Evolutionary conservation across 768 basidiomycete species (phyloP).

Genomic region (Floccularia luteovirens): DNA sequence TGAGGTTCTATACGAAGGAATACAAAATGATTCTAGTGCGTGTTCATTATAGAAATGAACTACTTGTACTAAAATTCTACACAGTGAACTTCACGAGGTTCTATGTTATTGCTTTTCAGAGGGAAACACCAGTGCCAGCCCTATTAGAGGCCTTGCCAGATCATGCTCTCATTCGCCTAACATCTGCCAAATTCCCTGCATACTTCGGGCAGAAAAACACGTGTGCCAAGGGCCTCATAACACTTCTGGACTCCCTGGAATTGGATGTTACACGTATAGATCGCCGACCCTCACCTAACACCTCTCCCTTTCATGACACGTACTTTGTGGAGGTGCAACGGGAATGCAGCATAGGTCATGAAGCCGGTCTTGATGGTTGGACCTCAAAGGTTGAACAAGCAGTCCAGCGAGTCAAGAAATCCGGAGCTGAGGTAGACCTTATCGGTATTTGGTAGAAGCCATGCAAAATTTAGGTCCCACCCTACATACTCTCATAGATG

Average conservation of each 20-base stretch:
- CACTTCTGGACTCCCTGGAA: slow-evolving; percentile 25
- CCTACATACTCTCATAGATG: too few species aligned
- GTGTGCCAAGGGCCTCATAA: slow-evolving; percentile 5
- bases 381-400: slow-evolving; percentile 22
- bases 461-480: not conserved
- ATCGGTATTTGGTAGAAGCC: slow-evolving; percentile 42
- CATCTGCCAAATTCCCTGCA: slow-evolving; percentile 8
- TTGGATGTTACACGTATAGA: slow-evolving; percentile 49
- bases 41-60: not conserved
- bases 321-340: slow-evolving; percentile 59
- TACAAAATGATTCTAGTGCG: slow-evolving; percentile 55
- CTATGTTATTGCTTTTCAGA: slow-evolving; percentile 42
- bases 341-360: not conserved
- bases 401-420: slow-evolving; percentile 21
- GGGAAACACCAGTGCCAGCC: slow-evolving; percentile 13
- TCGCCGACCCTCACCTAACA: slow-evolving; percentile 46
- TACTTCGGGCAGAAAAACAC: too few species aligned
- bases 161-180: slow-evolving; percentile 25
- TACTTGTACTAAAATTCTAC: not conserved
- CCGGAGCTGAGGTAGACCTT: slow-evolving; percentile 27
- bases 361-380: slow-evolving; percentile 14
- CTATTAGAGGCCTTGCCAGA: slow-evolving; percentile 7
- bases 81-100: slow-evolving; percentile 68
- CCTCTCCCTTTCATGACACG: slow-evolving; percentile 42
- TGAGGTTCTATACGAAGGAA: slow-evolving; percentile 49